phyloP scores from a whole-genome alignment of 108 stramenopile genomes.

The Parietichytrium sp. region DNA sequence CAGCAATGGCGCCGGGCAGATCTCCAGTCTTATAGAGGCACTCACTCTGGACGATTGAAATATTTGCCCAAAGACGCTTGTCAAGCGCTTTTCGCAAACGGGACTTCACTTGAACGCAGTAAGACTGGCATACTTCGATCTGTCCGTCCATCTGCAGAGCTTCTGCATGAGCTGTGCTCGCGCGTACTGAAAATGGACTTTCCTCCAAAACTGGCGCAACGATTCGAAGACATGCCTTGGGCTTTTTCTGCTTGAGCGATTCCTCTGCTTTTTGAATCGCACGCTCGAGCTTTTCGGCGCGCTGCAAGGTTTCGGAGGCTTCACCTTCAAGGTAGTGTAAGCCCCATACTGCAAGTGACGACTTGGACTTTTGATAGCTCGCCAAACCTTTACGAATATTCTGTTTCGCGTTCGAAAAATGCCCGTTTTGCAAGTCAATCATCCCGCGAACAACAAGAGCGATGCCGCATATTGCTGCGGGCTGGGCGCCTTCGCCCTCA shows the following conservation, averaged over 20 bases:
- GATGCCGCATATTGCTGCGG: too few species aligned
- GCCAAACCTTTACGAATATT: not conserved
- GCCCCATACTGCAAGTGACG: not conserved
- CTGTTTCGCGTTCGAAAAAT: not conserved
- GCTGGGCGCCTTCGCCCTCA: too few species aligned
- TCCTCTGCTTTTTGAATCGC: slow-evolving; percentile 7
- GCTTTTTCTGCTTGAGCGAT: not conserved
- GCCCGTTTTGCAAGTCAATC: not conserved
- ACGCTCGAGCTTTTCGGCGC: not conserved
- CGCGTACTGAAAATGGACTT: not conserved
- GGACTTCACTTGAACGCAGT: not conserved
- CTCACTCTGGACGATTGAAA: not conserved
- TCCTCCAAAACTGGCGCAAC: not conserved
- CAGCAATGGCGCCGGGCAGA: not conserved
- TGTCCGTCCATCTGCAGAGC: not conserved
- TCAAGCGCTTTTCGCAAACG: not conserved
- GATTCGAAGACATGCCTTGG: not conserved
- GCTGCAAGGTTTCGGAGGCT: not conserved
- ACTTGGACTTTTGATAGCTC: not conserved
- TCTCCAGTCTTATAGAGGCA: not conserved
- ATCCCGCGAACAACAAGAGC: not conserved
- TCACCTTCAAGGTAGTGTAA: not conserved
- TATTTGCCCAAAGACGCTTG: not conserved
- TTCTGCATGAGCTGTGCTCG: not conserved
- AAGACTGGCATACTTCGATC: not conserved